Evolutionary conservation across 2,329 filamentous ascomycete genomes (phyloP).

Genomic region (Xylaria digitata): DNA sequence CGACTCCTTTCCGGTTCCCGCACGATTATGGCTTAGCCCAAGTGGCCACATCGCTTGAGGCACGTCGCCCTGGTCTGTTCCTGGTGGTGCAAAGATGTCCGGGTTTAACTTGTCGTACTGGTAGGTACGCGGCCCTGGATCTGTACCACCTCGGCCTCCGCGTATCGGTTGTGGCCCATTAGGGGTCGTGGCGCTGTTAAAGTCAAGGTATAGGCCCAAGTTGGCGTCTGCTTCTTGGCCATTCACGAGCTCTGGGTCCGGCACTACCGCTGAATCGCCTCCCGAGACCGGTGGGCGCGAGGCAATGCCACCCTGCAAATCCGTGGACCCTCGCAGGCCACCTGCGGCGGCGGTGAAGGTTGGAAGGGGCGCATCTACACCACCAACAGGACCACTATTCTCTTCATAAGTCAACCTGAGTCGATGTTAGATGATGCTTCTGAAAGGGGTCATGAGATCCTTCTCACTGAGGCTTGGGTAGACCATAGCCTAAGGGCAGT

Average conservation of each 20-base stretch:
- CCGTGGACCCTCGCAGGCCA: constrained; percentile 54
- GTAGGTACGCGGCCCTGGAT: constrained; percentile 64
- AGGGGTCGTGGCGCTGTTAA: constrained; percentile 57
- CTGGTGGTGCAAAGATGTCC: constrained; percentile 65
- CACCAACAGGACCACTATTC: constrained; percentile 57
- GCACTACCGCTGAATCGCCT: constrained; percentile 54
- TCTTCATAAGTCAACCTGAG: constrained; percentile 56
- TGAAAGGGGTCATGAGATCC: neutral
- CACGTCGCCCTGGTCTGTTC: constrained; percentile 62
- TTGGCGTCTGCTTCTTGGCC: constrained; percentile 63
- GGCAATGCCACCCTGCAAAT: constrained; percentile 56
- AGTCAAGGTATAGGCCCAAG: constrained; percentile 65
- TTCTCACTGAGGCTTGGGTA: constrained; percentile 39
- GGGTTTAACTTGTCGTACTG: constrained; percentile 65
- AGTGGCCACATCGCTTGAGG: constrained; percentile 65
- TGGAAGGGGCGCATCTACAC: constrained; percentile 54
- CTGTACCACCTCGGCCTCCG: constrained; percentile 60
- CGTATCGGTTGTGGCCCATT: constrained; percentile 64
- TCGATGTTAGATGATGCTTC: constrained; percentile 25
- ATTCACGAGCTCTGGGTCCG: constrained; percentile 56
- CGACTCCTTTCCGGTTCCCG: constrained; percentile 56
- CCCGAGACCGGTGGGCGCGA: constrained; percentile 52
- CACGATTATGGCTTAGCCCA: constrained; percentile 61
- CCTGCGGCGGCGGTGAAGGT: constrained; percentile 54
- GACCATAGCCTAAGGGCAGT: constrained; percentile 31